phyloP scores from a whole-genome alignment of 2,329 filamentous ascomycete genomes.

The Zymoseptoria ardabiliae region DNA sequence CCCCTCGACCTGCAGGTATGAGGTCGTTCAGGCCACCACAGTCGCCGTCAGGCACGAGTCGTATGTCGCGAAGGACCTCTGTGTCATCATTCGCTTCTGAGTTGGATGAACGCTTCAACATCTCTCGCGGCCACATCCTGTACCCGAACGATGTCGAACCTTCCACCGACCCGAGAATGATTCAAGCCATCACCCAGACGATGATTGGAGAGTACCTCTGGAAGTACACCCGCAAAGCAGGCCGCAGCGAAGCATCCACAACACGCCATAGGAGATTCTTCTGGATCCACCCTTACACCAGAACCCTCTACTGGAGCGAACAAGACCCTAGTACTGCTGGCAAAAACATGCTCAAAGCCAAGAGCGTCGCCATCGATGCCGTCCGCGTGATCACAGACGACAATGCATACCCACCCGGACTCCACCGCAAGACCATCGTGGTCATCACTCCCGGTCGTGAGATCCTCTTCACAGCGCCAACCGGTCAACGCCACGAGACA shows the following conservation, averaged over 20 bases:
- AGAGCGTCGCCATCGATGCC: slow-evolving; percentile 90
- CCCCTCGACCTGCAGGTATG: slow-evolving; percentile 46
- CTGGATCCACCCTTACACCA: slow-evolving; percentile 97
- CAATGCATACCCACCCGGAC: slow-evolving; percentile 87
- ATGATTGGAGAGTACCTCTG: slow-evolving; percentile 99
- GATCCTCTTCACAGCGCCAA: slow-evolving; percentile 90
- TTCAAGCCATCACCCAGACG: slow-evolving; percentile 96
- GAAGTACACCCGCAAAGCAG: slow-evolving; percentile 96
- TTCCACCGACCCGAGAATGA: slow-evolving; percentile 87
- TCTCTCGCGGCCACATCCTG: slow-evolving; percentile 47
- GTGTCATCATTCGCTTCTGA: slow-evolving; percentile 95
- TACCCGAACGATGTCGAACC: slow-evolving; percentile 57
- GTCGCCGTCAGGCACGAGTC: slow-evolving; percentile 7
- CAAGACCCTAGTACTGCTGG: slow-evolving; percentile 73
- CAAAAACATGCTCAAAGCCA: slow-evolving; percentile 67
- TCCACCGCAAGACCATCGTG: slow-evolving; percentile 88
- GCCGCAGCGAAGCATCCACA: slow-evolving; percentile 79
- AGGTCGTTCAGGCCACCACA: slow-evolving; percentile 27
- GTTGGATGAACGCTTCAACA: slow-evolving; percentile 83
- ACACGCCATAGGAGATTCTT: slow-evolving; percentile 93
- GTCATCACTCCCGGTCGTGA: slow-evolving; percentile 81
- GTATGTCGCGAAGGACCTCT: slow-evolving; percentile 60
- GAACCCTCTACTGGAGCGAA: slow-evolving; percentile 94
- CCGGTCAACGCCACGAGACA: slow-evolving; percentile 89
- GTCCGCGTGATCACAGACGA: slow-evolving; percentile 89